Percentiles rank a stretch among this genome's conserved stretches.
These are phyloP conservation scores for Cucurbita ficifolia DNA, from an alignment of 306 rosid species.

Conservation along the genomic window DNA sequence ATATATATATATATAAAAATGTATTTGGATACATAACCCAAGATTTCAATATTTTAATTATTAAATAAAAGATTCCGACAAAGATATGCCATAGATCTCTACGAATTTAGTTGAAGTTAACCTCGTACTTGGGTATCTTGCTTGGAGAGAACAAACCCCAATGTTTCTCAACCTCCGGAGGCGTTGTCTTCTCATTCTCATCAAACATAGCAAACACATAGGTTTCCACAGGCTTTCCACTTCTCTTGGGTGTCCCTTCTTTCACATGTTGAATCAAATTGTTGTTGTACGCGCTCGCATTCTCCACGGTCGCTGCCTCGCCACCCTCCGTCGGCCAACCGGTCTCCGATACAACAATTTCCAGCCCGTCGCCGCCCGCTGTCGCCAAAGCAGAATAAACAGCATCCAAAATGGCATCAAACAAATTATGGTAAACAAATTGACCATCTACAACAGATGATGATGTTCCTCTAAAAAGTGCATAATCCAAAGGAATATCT, in stretches of 20 bases:
- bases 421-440: background rate
- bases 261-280: background rate
- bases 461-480: background rate
- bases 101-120: background rate
- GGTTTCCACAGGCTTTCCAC: background rate
- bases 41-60: no score
- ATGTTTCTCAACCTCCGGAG: constrained; percentile 12
- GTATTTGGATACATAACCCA: no score
- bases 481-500: background rate
- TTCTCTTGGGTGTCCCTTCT: background rate
- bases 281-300: background rate
- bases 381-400: constrained; percentile 20
- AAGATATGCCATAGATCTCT: no score
- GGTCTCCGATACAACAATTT: constrained; percentile 27
- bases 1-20: no score
- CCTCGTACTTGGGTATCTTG: constrained; percentile 1
- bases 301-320: background rate
- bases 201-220: background rate
- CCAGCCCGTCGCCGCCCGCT: constrained; percentile 10
- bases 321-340: constrained; percentile 22
- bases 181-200: constrained; percentile 13
- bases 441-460: background rate
- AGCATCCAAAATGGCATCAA: constrained; percentile 24
- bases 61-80: no score
- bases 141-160: constrained; percentile 27